Base-by-base conservation (phyloP, 441 rosid species). In the Erodium moschatum region DNA sequence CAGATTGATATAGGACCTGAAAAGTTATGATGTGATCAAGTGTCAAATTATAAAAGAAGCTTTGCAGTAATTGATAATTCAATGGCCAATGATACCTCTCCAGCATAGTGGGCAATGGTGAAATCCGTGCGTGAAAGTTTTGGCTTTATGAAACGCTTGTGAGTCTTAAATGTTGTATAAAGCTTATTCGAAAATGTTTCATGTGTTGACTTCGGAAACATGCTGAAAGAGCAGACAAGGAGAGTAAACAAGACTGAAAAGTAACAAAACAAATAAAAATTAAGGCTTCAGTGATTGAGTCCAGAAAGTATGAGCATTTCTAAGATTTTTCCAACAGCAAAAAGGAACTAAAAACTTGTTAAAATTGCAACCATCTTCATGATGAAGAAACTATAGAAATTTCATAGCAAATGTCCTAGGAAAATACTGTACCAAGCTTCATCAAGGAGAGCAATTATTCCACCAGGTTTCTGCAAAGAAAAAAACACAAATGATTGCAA, bases 181-280 rank as follows among this genome's bases (percentile, higher is more conserved):
- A 95, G 90, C 87, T 87, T 95, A 72, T 91, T 88, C 0, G 99
- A 71, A 82, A 95, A 95, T 54, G 99, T 95, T 80, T 95, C 99
- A 67, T 95, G 99, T 3, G 99, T 95, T 52, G 99, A 95, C 84
- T 95, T 94, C 13, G 99, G 99, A 78, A 95, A 95, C 99, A 91
- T 95, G 74, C 97, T 95, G 89, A 69, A 84, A 66, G 64, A 56
- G 19, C 18, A 70, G 24, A 19, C 27, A 74, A 56, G 66, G 46
- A 65, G 64, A 68, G 63, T 58, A 67, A 66, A 54, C 69, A 20
- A 67, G 31, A 71, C 67, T 40, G 69, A n/a, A 74, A 44, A 24
- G 52, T 56, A 31, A 66, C 44, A 65, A 24, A 61, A 56, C 24
- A 18, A 19, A 16, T 6, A 29, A 31, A 67, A 54, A 68, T 50